Evolutionary conservation across 2,329 filamentous ascomycete species (phyloP), one percentile per base, ranked within the genome.

Genomic region (Thyridium curvatum): DNA sequence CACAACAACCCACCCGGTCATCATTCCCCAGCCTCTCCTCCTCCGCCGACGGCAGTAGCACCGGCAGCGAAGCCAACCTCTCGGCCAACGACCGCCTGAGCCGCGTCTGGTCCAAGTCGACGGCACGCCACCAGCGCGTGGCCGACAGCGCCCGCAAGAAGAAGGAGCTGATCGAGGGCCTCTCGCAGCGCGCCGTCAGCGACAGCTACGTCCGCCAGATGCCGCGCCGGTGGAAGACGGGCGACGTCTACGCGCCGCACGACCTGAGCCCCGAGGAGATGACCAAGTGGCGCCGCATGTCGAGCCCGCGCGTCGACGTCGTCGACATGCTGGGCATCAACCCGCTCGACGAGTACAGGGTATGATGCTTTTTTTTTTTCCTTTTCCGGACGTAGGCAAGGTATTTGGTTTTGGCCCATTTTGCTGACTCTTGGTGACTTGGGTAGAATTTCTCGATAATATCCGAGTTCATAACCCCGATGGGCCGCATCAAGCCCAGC

Each of bases 191-290:
- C 46, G 64, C 64, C 52, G 50, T 60, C 34, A 64, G 62, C 38
- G 64, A 65, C 33, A 76, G 79, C 46, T 78, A 79, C 58, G 63
- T 79, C 51, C 68, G 64, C 45, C 80, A 86, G 61, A 73, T 82
- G 61, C 72, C 77, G 29, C 81, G 90, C 35, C 71, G 74, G 31
- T 97, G 85, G 83, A 70, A 72, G 52, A 53, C 68, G 1, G 93
- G 93, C 50, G 90, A 97, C 57, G 74, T 96, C 38, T 97, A 97
- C 65, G 77, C 89, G 43, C 93, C 93, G 28, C 86, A 90, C 57
- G 93, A 98, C 63, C 62, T 98, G 56, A 84, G 79, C 40, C 72
- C 80, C 17, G 66, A 69, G 29, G 90, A 96, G 74, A 83, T 86
- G 79, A 65, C 66, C 55, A 94, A 94, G 70, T 95, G 85, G 84